These are phyloP conservation scores for Cucurbitaria berberidis DNA, from an alignment of 2,329 filamentous ascomycete genomes.

Conservation along the genomic window DNA sequence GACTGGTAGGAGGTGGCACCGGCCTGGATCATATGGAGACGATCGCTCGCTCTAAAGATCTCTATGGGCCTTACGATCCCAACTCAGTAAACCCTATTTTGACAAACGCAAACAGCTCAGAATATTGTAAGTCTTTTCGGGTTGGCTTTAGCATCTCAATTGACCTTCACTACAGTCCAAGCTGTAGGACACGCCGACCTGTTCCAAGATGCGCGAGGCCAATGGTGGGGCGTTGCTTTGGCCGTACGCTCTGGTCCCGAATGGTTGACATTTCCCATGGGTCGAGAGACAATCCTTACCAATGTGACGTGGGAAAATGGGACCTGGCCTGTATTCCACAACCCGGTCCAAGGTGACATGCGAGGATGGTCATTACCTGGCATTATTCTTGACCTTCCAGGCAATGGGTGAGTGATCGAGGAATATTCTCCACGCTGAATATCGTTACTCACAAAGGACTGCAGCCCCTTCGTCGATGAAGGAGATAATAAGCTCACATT, in stretches of 20 bases:
- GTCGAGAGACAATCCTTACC: conserved; percentile 34
- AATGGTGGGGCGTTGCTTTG: conserved; percentile 39
- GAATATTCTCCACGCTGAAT: neutral
- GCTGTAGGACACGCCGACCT: conserved; percentile 38
- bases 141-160: conserved; percentile 1
- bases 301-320: conserved; percentile 35
- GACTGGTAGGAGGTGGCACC: conserved; percentile 36
- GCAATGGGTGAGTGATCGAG: conserved; percentile 41
- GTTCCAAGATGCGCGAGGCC: conserved; percentile 31
- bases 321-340: conserved; percentile 54
- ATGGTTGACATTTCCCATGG: conserved; percentile 36
- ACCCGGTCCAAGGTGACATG: conserved; percentile 55
- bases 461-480: conserved; percentile 48
- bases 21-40: conserved; percentile 45
- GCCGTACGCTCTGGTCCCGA: conserved; percentile 33
- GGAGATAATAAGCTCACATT: conserved; percentile 56
- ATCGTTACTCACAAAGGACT: neutral
- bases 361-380: conserved; percentile 51
- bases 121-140: conserved; percentile 38
- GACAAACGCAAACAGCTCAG: conserved; percentile 45
- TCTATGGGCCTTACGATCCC: conserved; percentile 47
- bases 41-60: conserved; percentile 44
- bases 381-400: conserved; percentile 42
- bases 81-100: conserved; percentile 49
- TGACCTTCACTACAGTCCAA: conserved; percentile 21